Evolutionary conservation across 345 rosid species (phyloP).

Genomic region (Moricandia arvensis): DNA sequence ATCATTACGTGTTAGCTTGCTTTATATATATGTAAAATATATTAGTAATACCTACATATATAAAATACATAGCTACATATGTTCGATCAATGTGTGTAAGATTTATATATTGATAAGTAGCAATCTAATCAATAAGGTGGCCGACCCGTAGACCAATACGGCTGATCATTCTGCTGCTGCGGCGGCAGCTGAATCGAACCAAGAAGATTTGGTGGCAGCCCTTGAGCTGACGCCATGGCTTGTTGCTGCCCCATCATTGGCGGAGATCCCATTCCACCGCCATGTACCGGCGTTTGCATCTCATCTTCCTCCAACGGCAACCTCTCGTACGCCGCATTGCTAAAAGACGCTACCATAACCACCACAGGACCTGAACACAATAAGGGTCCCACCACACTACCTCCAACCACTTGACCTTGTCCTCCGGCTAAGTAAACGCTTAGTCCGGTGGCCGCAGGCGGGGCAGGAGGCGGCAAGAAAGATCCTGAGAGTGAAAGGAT

Average conservation of each 20-base stretch:
- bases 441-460: constrained; percentile 91
- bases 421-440: constrained; percentile 92
- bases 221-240: constrained; percentile 62
- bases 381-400: constrained; percentile 89
- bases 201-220: constrained; percentile 83
- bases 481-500: constrained; percentile 85
- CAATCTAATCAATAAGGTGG: constrained; percentile 56
- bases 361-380: constrained; percentile 91
- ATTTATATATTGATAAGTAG: constrained; percentile 1
- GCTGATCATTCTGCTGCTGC: constrained; percentile 53
- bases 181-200: constrained; percentile 69
- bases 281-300: constrained; percentile 46
- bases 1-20: constrained; percentile 31
- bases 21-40: constrained; percentile 37
- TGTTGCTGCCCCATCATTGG: constrained; percentile 60
- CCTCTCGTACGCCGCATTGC: constrained; percentile 98
- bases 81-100: background rate
- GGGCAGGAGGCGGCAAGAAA: constrained; percentile 89
- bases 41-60: constrained; percentile 35
- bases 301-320: constrained; percentile 91
- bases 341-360: constrained; percentile 95
- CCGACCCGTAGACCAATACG: constrained; percentile 81
- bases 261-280: constrained; percentile 61
- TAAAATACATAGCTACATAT: constrained; percentile 26
- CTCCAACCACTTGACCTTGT: constrained; percentile 97